phyloP scores from a whole-genome alignment of 129 eudicot genomes.

The Heracleum sosnowskyi region DNA sequence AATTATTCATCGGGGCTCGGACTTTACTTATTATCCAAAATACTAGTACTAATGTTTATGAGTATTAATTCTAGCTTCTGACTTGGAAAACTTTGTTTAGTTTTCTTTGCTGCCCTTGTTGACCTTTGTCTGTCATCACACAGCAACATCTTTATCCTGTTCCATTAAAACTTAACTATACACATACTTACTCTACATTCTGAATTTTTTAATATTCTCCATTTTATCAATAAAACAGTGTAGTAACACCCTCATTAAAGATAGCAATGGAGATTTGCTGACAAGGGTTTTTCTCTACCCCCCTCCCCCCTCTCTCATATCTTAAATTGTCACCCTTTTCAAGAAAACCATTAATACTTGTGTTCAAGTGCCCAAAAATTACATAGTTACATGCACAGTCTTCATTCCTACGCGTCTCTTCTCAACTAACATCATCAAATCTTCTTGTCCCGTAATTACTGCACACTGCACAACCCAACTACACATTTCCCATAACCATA shows the following conservation, averaged over 20 bases:
- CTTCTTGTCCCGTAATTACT: constrained; percentile 5
- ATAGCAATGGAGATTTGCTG: neutral
- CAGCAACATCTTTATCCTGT: constrained; percentile 5
- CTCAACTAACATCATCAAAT: constrained; percentile 12
- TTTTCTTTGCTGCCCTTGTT: neutral
- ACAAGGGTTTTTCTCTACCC: constrained; percentile 4
- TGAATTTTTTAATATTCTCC: neutral
- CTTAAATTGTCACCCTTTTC: constrained; percentile 11
- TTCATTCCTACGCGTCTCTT: constrained; percentile 11
- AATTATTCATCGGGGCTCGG: too few species aligned
- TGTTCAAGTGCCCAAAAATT: constrained; percentile 31
- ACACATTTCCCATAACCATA: neutral
- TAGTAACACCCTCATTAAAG: constrained; percentile 18
- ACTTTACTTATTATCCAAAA: neutral
- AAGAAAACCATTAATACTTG: constrained; percentile 24
- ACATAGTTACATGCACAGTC: constrained; percentile 25
- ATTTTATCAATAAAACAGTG: constrained; percentile 23
- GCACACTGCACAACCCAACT: constrained; percentile 9
- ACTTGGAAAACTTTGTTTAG: neutral
- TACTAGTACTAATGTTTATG: too few species aligned
- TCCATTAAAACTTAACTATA: neutral
- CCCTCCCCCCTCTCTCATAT: too few species aligned
- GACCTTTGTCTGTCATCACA: constrained; percentile 10
- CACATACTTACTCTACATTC: neutral
- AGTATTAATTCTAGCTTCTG: neutral